phyloP scores from a whole-genome alignment of 164 flowering plant species.

The Liquidambar formosana region DNA sequence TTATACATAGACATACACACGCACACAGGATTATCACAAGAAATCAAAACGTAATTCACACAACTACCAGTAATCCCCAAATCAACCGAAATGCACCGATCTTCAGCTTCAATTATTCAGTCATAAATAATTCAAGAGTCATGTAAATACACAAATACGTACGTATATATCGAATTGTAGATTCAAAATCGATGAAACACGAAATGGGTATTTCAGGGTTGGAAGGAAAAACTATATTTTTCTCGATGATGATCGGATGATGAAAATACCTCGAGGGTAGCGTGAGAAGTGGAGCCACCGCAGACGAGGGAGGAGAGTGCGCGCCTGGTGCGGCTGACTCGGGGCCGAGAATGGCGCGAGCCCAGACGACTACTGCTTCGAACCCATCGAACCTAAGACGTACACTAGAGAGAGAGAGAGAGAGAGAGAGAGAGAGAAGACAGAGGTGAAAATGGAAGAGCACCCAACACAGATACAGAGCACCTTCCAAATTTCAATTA shows the following conservation, averaged over 20 bases:
- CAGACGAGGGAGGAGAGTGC: slow-evolving; percentile 48
- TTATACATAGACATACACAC: no score
- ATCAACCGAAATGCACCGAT: neutral
- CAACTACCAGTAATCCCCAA: neutral
- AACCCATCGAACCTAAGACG: slow-evolving; percentile 40
- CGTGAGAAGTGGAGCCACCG: slow-evolving; percentile 45
- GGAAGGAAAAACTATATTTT: neutral
- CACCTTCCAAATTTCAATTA: no score
- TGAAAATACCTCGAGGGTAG: slow-evolving; percentile 25
- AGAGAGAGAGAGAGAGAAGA: neutral
- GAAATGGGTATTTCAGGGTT: neutral
- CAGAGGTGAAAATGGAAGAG: neutral
- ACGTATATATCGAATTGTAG: neutral
- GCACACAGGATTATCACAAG: no score
- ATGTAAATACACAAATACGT: neutral
- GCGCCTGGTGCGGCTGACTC: slow-evolving; percentile 28
- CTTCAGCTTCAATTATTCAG: neutral
- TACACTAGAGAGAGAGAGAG: neutral
- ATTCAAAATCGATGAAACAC: neutral
- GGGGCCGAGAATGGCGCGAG: slow-evolving; percentile 34
- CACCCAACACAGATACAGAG: neutral
- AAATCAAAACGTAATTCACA: neutral
- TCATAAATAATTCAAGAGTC: neutral
- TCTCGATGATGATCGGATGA: neutral
- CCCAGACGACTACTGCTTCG: slow-evolving; percentile 49